phyloP scores from a whole-genome alignment of 208 protist species.

The Leishmania gerbilli region DNA sequence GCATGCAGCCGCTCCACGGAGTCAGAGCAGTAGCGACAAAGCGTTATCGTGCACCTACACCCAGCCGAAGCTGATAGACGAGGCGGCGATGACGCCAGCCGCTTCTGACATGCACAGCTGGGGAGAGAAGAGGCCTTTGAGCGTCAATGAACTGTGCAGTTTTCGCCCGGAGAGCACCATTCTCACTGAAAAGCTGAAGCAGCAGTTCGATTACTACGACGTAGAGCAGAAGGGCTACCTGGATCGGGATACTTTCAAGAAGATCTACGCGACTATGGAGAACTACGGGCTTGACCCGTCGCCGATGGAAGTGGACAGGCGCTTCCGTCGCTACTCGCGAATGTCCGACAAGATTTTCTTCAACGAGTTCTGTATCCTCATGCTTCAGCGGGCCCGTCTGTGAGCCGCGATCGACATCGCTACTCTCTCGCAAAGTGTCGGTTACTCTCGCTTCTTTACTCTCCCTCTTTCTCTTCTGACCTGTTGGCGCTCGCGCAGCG shows the following conservation, averaged over 20 bases:
- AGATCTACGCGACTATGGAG: constrained; percentile 75
- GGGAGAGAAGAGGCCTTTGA: neutral
- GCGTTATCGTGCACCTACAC: neutral
- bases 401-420: constrained; percentile 27
- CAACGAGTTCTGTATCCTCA: constrained; percentile 84
- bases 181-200: constrained; percentile 67
- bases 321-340: constrained; percentile 55
- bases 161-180: constrained; percentile 5
- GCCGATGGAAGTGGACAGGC: constrained; percentile 47
- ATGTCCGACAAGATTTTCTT: constrained; percentile 62
- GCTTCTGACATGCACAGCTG: neutral
- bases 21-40: neutral
- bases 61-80: neutral
- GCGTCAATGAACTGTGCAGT: neutral
- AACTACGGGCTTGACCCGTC: constrained; percentile 73
- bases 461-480: neutral
- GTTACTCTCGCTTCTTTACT: neutral
- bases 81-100: neutral
- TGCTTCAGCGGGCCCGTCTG: constrained; percentile 85
- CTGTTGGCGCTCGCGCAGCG: too few species aligned
- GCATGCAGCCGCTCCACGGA: neutral
- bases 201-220: constrained; percentile 65
- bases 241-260: constrained; percentile 73
- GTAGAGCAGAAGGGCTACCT: constrained; percentile 59
- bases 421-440: neutral